These are phyloP conservation scores for Gypsophila paniculata DNA, from an alignment of 179 eudicot species.

Conservation along the genomic window DNA sequence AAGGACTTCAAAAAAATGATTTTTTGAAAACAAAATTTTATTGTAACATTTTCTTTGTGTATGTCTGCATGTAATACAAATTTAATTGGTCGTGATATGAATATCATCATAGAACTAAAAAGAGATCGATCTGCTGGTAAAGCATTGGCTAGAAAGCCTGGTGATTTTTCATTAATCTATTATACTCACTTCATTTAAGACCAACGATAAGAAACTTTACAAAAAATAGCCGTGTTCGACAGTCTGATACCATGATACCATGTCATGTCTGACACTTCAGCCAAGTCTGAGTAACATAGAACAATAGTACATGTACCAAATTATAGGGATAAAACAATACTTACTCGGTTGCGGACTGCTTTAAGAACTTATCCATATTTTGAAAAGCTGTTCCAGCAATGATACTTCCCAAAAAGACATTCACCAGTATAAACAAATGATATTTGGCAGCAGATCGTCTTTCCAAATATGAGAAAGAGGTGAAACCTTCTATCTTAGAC, in stretches of 20 bases:
- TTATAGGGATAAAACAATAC: conserved; percentile 6
- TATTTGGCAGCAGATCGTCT: conserved; percentile 78
- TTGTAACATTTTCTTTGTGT: background rate
- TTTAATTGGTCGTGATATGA: background rate
- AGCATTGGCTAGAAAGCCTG: background rate
- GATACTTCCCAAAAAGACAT: conserved; percentile 83
- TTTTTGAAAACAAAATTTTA: background rate
- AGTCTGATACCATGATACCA: no score
- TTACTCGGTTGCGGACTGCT: conserved; percentile 77
- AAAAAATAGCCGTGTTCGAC: no score
- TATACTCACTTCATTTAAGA: background rate
- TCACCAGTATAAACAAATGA: conserved; percentile 72
- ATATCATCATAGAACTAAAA: background rate
- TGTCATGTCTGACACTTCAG: no score
- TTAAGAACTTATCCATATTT: conserved; percentile 58
- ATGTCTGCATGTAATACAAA: background rate
- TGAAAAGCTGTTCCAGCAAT: conserved; percentile 77
- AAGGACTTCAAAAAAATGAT: background rate
- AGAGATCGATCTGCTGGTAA: background rate
- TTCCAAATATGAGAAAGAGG: conserved; percentile 69
- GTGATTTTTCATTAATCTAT: background rate
- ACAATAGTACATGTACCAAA: background rate
- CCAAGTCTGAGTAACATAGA: no score
- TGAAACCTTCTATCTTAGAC: conserved; percentile 83
- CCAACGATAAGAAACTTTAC: no score